Evolutionary conservation across 768 basidiomycete genomes (phyloP).

Genomic region (Rhizopogon vinicolor): DNA sequence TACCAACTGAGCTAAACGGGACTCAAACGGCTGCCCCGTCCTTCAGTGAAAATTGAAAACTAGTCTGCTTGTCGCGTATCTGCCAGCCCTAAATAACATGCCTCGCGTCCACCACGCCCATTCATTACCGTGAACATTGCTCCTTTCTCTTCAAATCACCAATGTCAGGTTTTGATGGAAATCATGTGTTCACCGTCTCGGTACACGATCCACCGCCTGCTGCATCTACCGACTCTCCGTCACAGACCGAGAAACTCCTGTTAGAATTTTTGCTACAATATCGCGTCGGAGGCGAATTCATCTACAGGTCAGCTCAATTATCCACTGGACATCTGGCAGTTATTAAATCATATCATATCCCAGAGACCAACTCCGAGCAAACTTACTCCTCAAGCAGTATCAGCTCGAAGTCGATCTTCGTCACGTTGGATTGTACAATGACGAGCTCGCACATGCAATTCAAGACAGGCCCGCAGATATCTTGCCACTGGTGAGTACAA

Average conservation of each 20-base stretch:
- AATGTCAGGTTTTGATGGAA: slow-evolving; percentile 88
- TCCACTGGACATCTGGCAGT: neutral
- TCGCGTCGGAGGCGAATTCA: slow-evolving; percentile 86
- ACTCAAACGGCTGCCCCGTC: neutral
- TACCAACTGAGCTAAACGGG: slow-evolving; percentile 46
- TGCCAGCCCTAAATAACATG: slow-evolving; percentile 21
- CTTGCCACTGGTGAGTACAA: slow-evolving; percentile 67
- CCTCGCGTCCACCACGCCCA: neutral
- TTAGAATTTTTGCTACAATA: slow-evolving; percentile 86
- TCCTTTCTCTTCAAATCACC: slow-evolving; percentile 5
- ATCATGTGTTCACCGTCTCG: slow-evolving; percentile 76
- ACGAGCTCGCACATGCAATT: slow-evolving; percentile 88
- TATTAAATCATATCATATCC: neutral
- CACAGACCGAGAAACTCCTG: slow-evolving; percentile 76
- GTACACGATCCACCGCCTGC: slow-evolving; percentile 62
- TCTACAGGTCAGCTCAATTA: slow-evolving; percentile 66
- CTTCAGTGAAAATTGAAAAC: no score
- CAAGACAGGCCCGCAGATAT: slow-evolving; percentile 89
- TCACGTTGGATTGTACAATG: slow-evolving; percentile 79
- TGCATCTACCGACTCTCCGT: slow-evolving; percentile 62
- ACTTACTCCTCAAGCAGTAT: slow-evolving; percentile 84
- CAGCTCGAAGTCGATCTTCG: slow-evolving; percentile 83
- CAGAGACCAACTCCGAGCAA: slow-evolving; percentile 85
- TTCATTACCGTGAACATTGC: neutral
- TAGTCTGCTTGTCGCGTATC: slow-evolving; percentile 18